Evolutionary conservation across 2,329 filamentous ascomycete species (phyloP).

Genomic region (Aspergillus sclerotialis): DNA sequence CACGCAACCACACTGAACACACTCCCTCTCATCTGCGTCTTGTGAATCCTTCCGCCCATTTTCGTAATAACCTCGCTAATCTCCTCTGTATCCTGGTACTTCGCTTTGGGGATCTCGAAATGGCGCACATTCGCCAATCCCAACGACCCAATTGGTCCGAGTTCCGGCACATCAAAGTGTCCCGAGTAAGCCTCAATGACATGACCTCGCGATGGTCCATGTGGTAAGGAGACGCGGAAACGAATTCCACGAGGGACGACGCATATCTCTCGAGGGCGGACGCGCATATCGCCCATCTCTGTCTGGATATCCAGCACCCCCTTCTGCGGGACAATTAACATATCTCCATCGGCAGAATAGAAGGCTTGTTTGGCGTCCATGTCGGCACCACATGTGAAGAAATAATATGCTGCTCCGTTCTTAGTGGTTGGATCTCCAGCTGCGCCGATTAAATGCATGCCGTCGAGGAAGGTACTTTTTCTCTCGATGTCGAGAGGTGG

Average conservation of each 20-base stretch:
- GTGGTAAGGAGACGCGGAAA: constrained; percentile 49
- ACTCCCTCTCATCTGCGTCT: constrained; percentile 52
- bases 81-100: constrained; percentile 45
- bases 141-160: constrained; percentile 59
- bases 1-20: constrained; percentile 63
- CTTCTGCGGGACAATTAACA: constrained; percentile 55
- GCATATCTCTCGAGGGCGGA: constrained; percentile 56
- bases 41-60: constrained; percentile 51
- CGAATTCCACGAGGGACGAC: constrained; percentile 56
- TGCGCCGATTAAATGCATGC: constrained; percentile 46
- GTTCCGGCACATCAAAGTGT: constrained; percentile 55
- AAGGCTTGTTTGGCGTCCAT: constrained; percentile 49
- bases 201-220: constrained; percentile 53
- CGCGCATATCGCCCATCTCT: constrained; percentile 53
- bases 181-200: constrained; percentile 57
- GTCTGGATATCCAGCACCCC: constrained; percentile 58
- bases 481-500: too few relatives aligned
- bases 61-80: constrained; percentile 53
- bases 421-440: constrained; percentile 48
- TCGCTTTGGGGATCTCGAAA: constrained; percentile 56
- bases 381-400: constrained; percentile 49
- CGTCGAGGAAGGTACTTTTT: constrained; percentile 51
- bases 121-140: constrained; percentile 57
- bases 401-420: constrained; percentile 47
- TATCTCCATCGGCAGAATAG: constrained; percentile 56